phyloP scores from a whole-genome alignment of 768 basidiomycete species.

The Glaciozyma martinii region DNA sequence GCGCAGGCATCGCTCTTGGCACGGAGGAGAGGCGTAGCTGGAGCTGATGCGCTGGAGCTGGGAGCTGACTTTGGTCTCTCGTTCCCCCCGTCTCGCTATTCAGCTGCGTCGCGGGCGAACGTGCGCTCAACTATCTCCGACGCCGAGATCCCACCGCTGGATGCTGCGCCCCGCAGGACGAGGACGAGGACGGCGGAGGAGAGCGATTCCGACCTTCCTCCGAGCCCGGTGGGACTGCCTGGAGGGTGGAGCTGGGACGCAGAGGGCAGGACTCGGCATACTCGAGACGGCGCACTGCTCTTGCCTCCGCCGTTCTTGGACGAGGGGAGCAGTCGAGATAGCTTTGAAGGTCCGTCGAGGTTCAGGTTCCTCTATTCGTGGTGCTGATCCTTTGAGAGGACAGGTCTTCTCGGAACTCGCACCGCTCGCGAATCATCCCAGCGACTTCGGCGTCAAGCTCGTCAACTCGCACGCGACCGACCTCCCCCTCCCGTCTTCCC shows the following conservation, averaged over 20 bases:
- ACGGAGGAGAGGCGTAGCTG: background rate
- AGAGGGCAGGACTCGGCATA: background rate
- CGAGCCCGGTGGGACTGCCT: background rate
- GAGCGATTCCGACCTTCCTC: background rate
- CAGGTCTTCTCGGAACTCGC: conserved; percentile 14
- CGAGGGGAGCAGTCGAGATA: background rate
- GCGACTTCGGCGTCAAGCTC: background rate
- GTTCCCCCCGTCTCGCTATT: background rate
- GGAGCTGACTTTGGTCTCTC: background rate
- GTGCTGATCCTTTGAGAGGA: background rate
- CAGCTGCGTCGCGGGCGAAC: background rate
- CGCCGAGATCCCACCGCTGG: background rate
- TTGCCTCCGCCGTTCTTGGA: conserved; percentile 14
- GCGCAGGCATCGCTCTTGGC: background rate
- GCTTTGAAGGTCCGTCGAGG: conserved; percentile 8
- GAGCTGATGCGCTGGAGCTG: background rate
- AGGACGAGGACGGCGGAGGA: background rate
- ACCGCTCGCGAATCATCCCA: background rate
- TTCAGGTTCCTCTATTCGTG: background rate
- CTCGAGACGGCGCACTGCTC: background rate
- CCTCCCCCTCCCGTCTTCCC: conserved; percentile 22
- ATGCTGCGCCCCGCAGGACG: background rate
- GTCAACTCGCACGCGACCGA: conserved; percentile 6
- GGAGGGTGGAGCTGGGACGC: conserved; percentile 1
- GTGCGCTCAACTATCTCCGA: background rate